Evolutionary conservation across 306 rosid genomes (phyloP), one percentile per base, ranked within the genome.

Genomic region (Ammopiptanthus mongolicus): DNA sequence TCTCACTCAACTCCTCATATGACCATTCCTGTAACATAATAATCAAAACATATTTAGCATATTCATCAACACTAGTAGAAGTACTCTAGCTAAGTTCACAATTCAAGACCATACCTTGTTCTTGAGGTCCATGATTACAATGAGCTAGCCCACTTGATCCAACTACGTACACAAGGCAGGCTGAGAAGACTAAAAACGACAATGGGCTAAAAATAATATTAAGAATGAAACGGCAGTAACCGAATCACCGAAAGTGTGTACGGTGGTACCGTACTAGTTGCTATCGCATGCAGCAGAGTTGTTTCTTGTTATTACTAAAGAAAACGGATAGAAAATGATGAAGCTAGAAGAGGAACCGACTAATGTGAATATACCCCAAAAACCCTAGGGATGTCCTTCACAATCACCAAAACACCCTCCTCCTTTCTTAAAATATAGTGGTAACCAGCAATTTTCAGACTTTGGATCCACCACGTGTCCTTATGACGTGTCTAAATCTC

Each of bases 81-180:
- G 22, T 2, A 74, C 1, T 1, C 25, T 2, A 23, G 1, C 2
- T 65, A 21, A 13, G 23, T 59, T 51, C 51, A 84, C 4, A 18
- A 63, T 17, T 53, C 68, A 77, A 33, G 37, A 33, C 12, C 44
- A 85, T 10, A 89, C 92, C 87, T 78, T 87, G 7, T 71, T 77
- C 62, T 60, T 77, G 18, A 71, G 58, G 80, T 86, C 85, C 91
- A 86, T 87, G 42, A 65, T 78, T 34, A 60, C 73, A 86, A 84
- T 31, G 13, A 44, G 47, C 73, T 58, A 44, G 47, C 73, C 62
- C 67, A 56, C 78, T 44, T 22, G 60, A 58, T 57, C 21, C 7
- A 37, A 48, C 37, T n/a, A n/a, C n/a, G n/a, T n/a, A n/a, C n/a
- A n/a, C n/a, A n/a, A n/a, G n/a, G n/a, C n/a, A n/a, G n/a, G n/a